phyloP scores from a whole-genome alignment of 176 grass and related monocot genomes.

The Musa beccarii region DNA sequence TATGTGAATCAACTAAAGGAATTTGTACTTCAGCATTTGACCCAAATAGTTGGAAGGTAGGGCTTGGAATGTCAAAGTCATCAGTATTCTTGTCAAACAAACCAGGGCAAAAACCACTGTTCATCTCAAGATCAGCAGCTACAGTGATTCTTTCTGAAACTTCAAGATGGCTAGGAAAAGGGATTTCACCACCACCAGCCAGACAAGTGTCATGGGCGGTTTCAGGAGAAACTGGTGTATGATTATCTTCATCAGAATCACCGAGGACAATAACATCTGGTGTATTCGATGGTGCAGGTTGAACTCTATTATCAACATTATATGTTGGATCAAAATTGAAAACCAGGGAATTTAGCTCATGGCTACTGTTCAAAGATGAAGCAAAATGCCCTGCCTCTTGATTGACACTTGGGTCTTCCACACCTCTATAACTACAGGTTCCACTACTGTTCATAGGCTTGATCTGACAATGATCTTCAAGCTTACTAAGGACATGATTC shows the following conservation, averaged over 20 bases:
- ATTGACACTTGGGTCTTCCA: constrained; percentile 82
- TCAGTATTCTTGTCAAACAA: constrained; percentile 50
- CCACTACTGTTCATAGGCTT: constrained; percentile 53
- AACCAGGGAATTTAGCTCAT: constrained; percentile 54
- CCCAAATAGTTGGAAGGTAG: constrained; percentile 78
- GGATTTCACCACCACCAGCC: constrained; percentile 32
- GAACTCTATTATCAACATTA: constrained; percentile 37
- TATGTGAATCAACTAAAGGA: constrained; percentile 45
- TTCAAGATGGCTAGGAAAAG: constrained; percentile 36
- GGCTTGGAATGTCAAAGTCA: constrained; percentile 67
- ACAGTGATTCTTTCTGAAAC: constrained; percentile 59
- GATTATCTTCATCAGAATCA: constrained; percentile 88
- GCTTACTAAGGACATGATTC: constrained; percentile 35
- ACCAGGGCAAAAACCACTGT: constrained; percentile 25
- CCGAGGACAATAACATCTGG: constrained; percentile 72
- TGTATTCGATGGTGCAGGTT: constrained; percentile 30
- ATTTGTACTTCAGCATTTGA: constrained; percentile 38
- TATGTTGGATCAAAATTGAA: constrained; percentile 47
- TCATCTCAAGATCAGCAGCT: constrained; percentile 39
- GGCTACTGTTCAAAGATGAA: constrained; percentile 55
- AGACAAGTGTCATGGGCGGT: constrained; percentile 31
- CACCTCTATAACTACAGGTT: constrained; percentile 52
- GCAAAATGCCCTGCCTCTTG: constrained; percentile 57
- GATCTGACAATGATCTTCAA: constrained; percentile 30
- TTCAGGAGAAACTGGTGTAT: constrained; percentile 19